A percentile compares a stretch with the other conserved stretches of the same genome.
Evolutionary conservation across 163 green algal species (phyloP).

Genomic region (Smithsoniella earleae): DNA sequence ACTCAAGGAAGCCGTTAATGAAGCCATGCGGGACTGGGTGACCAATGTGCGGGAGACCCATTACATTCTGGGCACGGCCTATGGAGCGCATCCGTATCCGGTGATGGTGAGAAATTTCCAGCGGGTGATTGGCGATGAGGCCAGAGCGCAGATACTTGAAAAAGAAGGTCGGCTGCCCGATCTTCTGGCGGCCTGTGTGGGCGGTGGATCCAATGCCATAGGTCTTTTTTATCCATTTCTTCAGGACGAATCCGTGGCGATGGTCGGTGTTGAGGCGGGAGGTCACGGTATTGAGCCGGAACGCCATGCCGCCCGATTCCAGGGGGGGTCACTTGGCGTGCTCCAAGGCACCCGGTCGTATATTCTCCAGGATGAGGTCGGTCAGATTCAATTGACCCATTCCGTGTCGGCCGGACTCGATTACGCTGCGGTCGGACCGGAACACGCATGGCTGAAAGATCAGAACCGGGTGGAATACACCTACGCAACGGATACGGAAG

Average conservation of each 20-base stretch:
- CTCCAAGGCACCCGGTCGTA: slow-evolving; percentile 91
- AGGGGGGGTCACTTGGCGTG: slow-evolving; percentile 79
- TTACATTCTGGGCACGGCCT: slow-evolving; percentile 95
- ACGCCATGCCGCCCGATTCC: slow-evolving; percentile 96
- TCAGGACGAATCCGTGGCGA: slow-evolving; percentile 72
- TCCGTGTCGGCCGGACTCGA: slow-evolving; percentile 89
- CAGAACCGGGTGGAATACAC: slow-evolving; percentile 79
- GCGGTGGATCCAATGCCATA: slow-evolving; percentile 95
- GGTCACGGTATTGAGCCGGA: slow-evolving; percentile 79
- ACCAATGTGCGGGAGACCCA: slow-evolving; percentile 98
- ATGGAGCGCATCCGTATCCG: slow-evolving; percentile 94
- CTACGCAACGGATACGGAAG: slow-evolving; percentile 72
- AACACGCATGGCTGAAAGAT: slow-evolving; percentile 96
- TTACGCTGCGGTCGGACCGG: slow-evolving; percentile 72
- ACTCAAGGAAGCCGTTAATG: slow-evolving; percentile 93
- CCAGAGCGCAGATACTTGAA: slow-evolving; percentile 69
- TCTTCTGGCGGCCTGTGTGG: slow-evolving; percentile 91
- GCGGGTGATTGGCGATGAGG: slow-evolving; percentile 80
- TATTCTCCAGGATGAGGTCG: slow-evolving; percentile 91
- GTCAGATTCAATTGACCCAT: slow-evolving; percentile 95
- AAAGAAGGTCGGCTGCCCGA: slow-evolving; percentile 80
- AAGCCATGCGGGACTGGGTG: slow-evolving; percentile 98
- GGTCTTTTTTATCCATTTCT: slow-evolving; percentile 93
- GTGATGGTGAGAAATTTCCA: slow-evolving; percentile 99
- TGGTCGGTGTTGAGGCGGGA: slow-evolving; percentile 77